Conservation (phyloP, 2,329 filamentous ascomycete genomes). For the Pseudocercospora pini-densiflorae region DNA sequence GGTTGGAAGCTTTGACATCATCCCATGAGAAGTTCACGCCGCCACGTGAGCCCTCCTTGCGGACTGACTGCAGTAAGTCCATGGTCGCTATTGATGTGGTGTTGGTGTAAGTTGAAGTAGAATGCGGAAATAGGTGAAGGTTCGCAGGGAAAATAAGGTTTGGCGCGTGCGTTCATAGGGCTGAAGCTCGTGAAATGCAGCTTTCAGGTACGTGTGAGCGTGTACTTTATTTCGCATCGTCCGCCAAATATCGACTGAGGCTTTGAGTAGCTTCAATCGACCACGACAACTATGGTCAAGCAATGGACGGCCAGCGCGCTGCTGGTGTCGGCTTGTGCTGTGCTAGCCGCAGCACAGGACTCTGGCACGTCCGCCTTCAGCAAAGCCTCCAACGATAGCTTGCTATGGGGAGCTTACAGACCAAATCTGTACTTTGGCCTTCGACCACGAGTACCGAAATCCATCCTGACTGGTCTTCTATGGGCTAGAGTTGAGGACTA, state of each 20-base stretch:
- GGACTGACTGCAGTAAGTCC: constrained; percentile 92
- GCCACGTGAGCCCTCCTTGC: constrained; percentile 87
- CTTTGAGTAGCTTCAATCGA: neutral
- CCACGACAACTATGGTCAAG: constrained; percentile 29
- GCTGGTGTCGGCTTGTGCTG: constrained; percentile 29
- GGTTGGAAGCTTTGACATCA: constrained; percentile 82
- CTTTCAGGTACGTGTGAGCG: no score
- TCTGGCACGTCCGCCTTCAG: constrained; percentile 38
- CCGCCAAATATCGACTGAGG: neutral
- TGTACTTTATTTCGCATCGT: neutral
- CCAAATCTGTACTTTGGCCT: constrained; percentile 95
- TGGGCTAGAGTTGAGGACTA: constrained; percentile 88
- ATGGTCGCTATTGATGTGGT: constrained; percentile 54
- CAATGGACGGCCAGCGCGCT: constrained; percentile 30
- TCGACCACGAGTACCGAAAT: constrained; percentile 78
- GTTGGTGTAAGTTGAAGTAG: neutral
- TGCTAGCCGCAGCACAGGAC: constrained; percentile 21
- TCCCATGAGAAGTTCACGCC: constrained; percentile 97
- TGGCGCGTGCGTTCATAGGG: constrained; percentile 6
- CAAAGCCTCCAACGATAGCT: constrained; percentile 72
- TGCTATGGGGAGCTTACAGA: constrained; percentile 95
- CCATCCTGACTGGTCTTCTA: constrained; percentile 79
- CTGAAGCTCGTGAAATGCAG: neutral
- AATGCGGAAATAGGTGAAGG: neutral
- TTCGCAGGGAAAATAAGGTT: constrained; percentile 9